phyloP scores from a whole-genome alignment of 768 basidiomycete species.

The Tricholoma hemisulphureum region DNA sequence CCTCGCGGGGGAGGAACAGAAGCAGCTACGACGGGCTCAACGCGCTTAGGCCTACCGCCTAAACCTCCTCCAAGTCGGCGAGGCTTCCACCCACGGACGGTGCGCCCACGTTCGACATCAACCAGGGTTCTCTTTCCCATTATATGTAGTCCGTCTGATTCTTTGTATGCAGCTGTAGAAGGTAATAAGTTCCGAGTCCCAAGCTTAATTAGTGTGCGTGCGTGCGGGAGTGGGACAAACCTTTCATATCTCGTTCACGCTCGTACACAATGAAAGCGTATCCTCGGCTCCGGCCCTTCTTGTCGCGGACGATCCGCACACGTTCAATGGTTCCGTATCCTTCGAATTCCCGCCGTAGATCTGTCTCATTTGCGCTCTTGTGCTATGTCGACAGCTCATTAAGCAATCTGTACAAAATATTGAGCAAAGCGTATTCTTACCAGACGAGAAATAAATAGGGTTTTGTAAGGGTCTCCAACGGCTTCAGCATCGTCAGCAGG shows the following conservation, averaged over 20 bases:
- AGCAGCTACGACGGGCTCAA: slow-evolving; percentile 39
- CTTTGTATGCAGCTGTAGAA: slow-evolving; percentile 86
- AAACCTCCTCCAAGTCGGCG: slow-evolving; percentile 95
- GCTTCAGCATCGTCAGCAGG: slow-evolving; percentile 90
- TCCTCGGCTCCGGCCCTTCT: slow-evolving; percentile 81
- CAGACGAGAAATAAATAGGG: slow-evolving; percentile 91
- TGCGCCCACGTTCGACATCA: slow-evolving; percentile 96
- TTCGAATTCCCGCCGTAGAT: slow-evolving; percentile 94
- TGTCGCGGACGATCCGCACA: slow-evolving; percentile 89
- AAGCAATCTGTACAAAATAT: slow-evolving; percentile 3
- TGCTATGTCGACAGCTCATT: slow-evolving; percentile 59
- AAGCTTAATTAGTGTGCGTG: too few relatives aligned
- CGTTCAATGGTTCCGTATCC: slow-evolving; percentile 93
- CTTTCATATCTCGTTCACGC: slow-evolving; percentile 99
- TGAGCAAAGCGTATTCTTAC: slow-evolving; percentile 40
- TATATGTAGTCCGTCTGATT: slow-evolving; percentile 94
- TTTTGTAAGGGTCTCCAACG: slow-evolving; percentile 96
- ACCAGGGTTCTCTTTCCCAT: slow-evolving; percentile 96
- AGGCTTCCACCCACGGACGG: slow-evolving; percentile 98
- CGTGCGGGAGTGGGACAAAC: slow-evolving; percentile 50
- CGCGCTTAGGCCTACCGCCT: slow-evolving; percentile 94
- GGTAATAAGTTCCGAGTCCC: slow-evolving; percentile 14
- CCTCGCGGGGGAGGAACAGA: slow-evolving; percentile 36
- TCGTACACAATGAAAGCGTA: slow-evolving; percentile 99
- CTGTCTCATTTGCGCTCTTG: slow-evolving; percentile 87